Base-by-base conservation (phyloP, 2,329 filamentous ascomycete genomes). In the Scortechinia acanthostroma region DNA sequence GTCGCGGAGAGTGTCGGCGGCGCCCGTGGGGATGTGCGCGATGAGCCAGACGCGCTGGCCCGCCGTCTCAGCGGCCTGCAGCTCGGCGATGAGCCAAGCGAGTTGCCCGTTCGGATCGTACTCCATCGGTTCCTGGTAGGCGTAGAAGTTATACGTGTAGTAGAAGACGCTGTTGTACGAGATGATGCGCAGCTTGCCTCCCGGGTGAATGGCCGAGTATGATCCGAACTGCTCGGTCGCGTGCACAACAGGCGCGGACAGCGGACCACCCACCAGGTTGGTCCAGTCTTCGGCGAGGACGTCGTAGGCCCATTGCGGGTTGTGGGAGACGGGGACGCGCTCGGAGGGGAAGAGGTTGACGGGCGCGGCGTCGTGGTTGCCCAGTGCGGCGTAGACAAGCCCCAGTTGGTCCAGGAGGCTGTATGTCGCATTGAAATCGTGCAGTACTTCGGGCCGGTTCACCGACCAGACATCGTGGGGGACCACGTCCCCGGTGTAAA, bases 401-500 rank as follows among this genome's bases (percentile, higher is more conserved):
- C 66, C 59, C 1, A 72, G 58, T 1, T 54, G 51, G 19, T 63
- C 57, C 64, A 79, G 76, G 35, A 63, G 60, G 3, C 52, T 51
- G 51, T 77, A 78, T 3, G 72, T 69, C 23, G 65, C 56, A 21
- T 65, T 59, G 46, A 80, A 52, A 51, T 43, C 3, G 50, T 52
- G 45, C 59, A 62, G 46, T 57, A 55, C 43, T 43, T 40, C 45
- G 52, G 50, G n/a, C 46, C 54, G 25, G 19, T 60, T 64, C 2
- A 69, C 72, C 45, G 66, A 63, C 71, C 71, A 74, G 43, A 73
- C 53, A 2, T 64, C 68, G 46, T 77, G 73, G 46, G 77, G 72
- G 6, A 79, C 63, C 21, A 80, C 66, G 48, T 81, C 77, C 4
- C 77, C 77, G 0, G 77, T 81, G 58, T 78, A 81, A 43, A 81